Conservation (phyloP, 495 filamentous ascomycete genomes). For the Penicillium ucsense region DNA sequence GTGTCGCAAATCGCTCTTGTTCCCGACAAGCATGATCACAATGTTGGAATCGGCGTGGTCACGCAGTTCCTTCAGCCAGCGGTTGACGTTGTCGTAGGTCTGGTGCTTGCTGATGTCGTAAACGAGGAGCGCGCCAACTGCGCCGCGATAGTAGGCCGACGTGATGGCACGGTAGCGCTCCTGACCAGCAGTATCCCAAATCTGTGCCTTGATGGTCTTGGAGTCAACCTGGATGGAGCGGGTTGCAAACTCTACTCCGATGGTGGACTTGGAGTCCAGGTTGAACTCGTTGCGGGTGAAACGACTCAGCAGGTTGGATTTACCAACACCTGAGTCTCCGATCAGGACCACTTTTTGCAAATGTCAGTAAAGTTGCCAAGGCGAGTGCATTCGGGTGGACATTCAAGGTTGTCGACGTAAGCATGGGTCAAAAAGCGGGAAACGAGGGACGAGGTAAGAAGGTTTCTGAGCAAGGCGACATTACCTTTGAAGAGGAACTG, state of each 20-base stretch:
- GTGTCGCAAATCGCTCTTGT: slow-evolving; percentile 99
- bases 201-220: slow-evolving; percentile 99
- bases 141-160: slow-evolving; percentile 96
- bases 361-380: slow-evolving; percentile 9
- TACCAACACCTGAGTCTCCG: slow-evolving; percentile 97
- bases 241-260: slow-evolving; percentile 98
- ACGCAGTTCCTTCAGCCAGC: slow-evolving; percentile 98
- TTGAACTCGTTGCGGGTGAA: slow-evolving; percentile 99
- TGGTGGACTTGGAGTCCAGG: slow-evolving; percentile 98
- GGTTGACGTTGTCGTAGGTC: slow-evolving; percentile 97
- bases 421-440: slow-evolving; percentile 1
- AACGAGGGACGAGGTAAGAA: slow-evolving; percentile 1
- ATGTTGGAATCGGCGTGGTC: slow-evolving; percentile 99
- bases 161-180: slow-evolving; percentile 99
- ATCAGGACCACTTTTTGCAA: slow-evolving; percentile 77
- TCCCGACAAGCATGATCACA: slow-evolving; percentile 99
- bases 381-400: background rate
- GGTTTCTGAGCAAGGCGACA: slow-evolving; percentile 20
- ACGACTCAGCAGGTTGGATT: slow-evolving; percentile 98
- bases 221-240: slow-evolving; percentile 97
- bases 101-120: slow-evolving; percentile 99
- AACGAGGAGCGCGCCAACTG: slow-evolving; percentile 92
- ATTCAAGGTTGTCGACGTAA: background rate
- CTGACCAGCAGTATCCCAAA: slow-evolving; percentile 99
- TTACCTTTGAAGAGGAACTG: slow-evolving; percentile 99